Base-by-base conservation (phyloP, 192 early-diverging fungal genomes). In the Coemansia sp. region DNA sequence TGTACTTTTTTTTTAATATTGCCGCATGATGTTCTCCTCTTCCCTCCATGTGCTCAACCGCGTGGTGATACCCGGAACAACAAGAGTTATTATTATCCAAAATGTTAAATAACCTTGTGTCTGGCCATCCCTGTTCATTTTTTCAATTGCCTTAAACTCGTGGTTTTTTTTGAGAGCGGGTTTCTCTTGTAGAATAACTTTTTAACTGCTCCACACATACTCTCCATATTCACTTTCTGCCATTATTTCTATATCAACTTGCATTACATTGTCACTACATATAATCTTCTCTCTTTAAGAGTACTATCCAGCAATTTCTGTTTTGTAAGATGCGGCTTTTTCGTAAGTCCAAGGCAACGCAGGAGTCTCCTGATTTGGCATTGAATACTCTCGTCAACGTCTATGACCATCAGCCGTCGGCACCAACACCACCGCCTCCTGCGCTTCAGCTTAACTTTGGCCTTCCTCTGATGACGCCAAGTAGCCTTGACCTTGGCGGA, bases 321-420 rank as follows among this genome's bases (percentile, higher is more conserved):
- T 16, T 51, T 26, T 16, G 3, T 30, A 26, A 25, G 21, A 78
- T 80, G 77, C 60, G 77, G 44, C 62, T 80, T 21, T 80, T 80
- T 50, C 77, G 77, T 44, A 80, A 80, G 38, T 64, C 64, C 31
- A 80, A 80, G 48, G 30, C 60, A 14, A 63, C 54, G 27, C 67
- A 34, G 2, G n/a, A n/a, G n/a, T n/a, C n/a, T n/a, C n/a, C n/a
- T n/a, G n/a, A n/a, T n/a, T n/a, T n/a, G n/a, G n/a, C n/a, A n/a
- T n/a, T n/a, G n/a, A n/a, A n/a, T n/a, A n/a, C n/a, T n/a, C n/a
- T n/a, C n/a, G n/a, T n/a, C n/a, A 34, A 18, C 6, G 9, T 5
- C 21, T 54, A 65, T 21, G 25, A 58, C 3, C 31, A 5, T 8
- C 53, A 14, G 9, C 49, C 57, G 9, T 61, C 52, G 27, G 56